Percentiles rank a stretch among this genome's conserved stretches.
Conservation (phyloP, 306 rosid species). For the Psophocarpus tetragonolobus region DNA sequence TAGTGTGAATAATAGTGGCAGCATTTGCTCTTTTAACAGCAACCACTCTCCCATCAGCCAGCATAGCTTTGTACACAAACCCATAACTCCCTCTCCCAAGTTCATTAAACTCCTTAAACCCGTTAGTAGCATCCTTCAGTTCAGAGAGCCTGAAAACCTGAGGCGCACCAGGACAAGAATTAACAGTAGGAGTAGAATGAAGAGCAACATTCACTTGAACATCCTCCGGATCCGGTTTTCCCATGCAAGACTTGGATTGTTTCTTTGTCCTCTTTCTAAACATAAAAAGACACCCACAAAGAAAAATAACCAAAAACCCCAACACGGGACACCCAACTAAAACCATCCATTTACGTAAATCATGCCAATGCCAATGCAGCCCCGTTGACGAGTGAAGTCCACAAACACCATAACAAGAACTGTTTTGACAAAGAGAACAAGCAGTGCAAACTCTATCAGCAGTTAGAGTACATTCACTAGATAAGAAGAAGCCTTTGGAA, state of each 20-base stretch:
- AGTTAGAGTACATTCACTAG: constrained; percentile 71
- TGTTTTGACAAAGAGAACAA: constrained; percentile 95
- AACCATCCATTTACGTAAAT: constrained; percentile 43
- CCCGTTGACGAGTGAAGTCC: constrained; percentile 49
- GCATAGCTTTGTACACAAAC: constrained; percentile 83
- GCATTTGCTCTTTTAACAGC: constrained; percentile 96
- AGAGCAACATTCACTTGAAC: constrained; percentile 37
- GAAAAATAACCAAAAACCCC: constrained; percentile 54
- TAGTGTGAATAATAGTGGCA: constrained; percentile 87
- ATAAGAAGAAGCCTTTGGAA: constrained; percentile 79
- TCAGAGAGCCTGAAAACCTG: constrained; percentile 91
- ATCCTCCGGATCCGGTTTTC: constrained; percentile 59
- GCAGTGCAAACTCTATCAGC: constrained; percentile 81
- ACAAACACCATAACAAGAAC: constrained; percentile 73
- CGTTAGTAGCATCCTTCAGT: constrained; percentile 91
- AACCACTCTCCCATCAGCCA: constrained; percentile 75
- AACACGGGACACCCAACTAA: constrained; percentile 58
- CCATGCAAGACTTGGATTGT: constrained; percentile 61
- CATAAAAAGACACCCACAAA: constrained; percentile 50
- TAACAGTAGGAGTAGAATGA: constrained; percentile 37
- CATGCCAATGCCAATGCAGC: constrained; percentile 51
- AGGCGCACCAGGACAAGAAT: constrained; percentile 77
- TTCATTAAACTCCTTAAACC: constrained; percentile 95
- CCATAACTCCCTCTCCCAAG: constrained; percentile 95
- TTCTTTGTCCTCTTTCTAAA: constrained; percentile 38